Evolutionary conservation across 306 rosid genomes (phyloP).

Genomic region (Argentina anserina): DNA sequence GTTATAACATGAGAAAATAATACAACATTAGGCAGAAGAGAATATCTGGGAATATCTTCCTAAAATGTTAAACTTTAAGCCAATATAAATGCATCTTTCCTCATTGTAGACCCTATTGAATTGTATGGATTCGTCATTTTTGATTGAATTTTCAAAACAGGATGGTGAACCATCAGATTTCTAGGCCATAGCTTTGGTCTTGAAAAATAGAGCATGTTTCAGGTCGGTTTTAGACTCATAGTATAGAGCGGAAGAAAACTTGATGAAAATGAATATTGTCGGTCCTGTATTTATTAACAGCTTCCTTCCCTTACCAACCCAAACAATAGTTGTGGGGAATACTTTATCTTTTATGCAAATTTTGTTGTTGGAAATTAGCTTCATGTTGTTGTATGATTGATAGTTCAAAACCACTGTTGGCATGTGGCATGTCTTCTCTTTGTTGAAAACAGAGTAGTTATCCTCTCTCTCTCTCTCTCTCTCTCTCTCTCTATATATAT

Average conservation of each 20-base stretch:
- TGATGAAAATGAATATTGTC: not conserved
- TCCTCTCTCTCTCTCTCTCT: not conserved
- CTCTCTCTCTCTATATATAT: no score
- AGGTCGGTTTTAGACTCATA: not conserved
- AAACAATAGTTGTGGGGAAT: not conserved
- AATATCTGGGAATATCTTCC: not conserved
- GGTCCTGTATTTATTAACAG: not conserved
- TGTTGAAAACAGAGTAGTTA: not conserved
- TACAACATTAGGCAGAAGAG: not conserved
- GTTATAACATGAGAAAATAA: not conserved
- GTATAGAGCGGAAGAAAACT: not conserved
- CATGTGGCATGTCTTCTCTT: not conserved
- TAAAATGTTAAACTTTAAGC: not conserved
- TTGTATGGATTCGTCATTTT: not conserved
- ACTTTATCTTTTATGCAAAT: not conserved
- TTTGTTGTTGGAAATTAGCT: not conserved
- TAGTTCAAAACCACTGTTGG: not conserved
- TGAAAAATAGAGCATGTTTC: not conserved
- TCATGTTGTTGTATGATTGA: not conserved
- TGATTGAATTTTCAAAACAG: not conserved
- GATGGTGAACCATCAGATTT: not conserved
- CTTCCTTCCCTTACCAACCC: not conserved
- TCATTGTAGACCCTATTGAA: not conserved
- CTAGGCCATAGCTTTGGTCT: not conserved
- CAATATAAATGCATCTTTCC: not conserved